phyloP scores from a whole-genome alignment of 2,329 filamentous ascomycete species.

The Pestalotiopsis sp. region DNA sequence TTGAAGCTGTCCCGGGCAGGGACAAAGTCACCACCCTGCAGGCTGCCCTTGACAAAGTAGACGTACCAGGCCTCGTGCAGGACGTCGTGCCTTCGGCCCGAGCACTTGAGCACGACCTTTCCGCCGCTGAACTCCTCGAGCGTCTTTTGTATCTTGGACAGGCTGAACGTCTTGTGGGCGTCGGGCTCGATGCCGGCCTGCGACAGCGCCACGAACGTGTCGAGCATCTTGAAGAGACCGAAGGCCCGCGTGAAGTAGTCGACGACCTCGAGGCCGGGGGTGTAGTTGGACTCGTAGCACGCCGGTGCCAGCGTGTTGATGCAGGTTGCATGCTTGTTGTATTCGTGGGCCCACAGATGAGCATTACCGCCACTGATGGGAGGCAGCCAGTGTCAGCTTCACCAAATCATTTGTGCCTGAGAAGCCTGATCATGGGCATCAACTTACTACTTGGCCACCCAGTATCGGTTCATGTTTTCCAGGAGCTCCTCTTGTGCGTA shows the following conservation, averaged over 20 bases:
- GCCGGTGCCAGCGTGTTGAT: slow-evolving; percentile 67
- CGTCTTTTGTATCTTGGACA: slow-evolving; percentile 42
- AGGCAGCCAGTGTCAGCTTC: background rate
- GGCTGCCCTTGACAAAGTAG: slow-evolving; percentile 54
- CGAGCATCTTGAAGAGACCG: slow-evolving; percentile 43
- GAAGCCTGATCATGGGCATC: background rate
- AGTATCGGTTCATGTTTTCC: slow-evolving; percentile 45
- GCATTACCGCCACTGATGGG: slow-evolving; percentile 38
- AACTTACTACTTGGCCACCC: slow-evolving; percentile 41
- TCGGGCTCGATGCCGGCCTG: slow-evolving; percentile 40
- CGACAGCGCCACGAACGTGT: slow-evolving; percentile 44
- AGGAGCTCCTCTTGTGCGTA: slow-evolving; percentile 42
- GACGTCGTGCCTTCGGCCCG: slow-evolving; percentile 37
- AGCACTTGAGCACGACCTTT: slow-evolving; percentile 47
- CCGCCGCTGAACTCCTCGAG: slow-evolving; percentile 48
- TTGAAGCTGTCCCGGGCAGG: slow-evolving; percentile 41
- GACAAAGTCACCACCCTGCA: slow-evolving; percentile 53
- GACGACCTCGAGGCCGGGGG: slow-evolving; percentile 43
- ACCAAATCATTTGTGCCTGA: background rate
- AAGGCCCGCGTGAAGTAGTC: slow-evolving; percentile 49
- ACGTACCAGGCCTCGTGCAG: slow-evolving; percentile 57
- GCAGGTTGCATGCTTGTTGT: slow-evolving; percentile 74
- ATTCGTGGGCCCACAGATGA: slow-evolving; percentile 70
- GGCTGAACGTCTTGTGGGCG: slow-evolving; percentile 41
- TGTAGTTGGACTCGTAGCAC: slow-evolving; percentile 63